Evolutionary conservation across 2,329 filamentous ascomycete species (phyloP), one percentile per base, ranked within the genome.

Genomic region (Fusarium cyanostomum): DNA sequence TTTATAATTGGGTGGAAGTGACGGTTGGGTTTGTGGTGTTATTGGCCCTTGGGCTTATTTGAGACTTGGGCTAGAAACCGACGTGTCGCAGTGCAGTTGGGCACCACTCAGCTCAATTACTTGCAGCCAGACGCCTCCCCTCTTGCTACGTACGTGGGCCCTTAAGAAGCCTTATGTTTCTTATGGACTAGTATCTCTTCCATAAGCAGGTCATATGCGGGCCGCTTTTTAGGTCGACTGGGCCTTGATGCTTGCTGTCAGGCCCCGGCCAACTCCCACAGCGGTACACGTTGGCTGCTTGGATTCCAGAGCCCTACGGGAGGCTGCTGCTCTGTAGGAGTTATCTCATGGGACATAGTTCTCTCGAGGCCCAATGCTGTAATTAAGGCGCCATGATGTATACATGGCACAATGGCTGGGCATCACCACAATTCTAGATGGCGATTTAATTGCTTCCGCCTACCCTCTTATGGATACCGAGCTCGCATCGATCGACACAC

Each of bases 401-500:
- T 6, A 6, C 21, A 21, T 11, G 33, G 26, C 39, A 10, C 21
- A 7, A 18, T 30, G 37, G 51, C 53, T 41, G 35, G 30, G 34
- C 27, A 51, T 24, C 18, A n/a, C 28, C 34, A 24, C 7, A 24
- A 12, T 11, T 21, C 21, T 18, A 45, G 30, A 27, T 46, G 52
- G 52, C 46, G 62, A 52, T 66, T 66, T 66, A 58, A 59, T 52
- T 60, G 53, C 62, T 61, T 48, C 28, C 46, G 55, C 42, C 63
- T 60, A 67, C 63, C 63, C 63, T 58, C 51, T 57, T 64, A 56
- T 67, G 63, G 63, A 64, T 64, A 67, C 59, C 59, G 59, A 66
- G 26, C 52, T 41, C 44, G 49, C 27, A 52, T 16, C 28, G 63
- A 66, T 66, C 63, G 63, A 67, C 64, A 67, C 35, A 48, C 63